Percentiles rank a stretch among this genome's conserved stretches.
Evolutionary conservation across 306 rosid genomes (phyloP).

Genomic region (Clitoria ternatea): DNA sequence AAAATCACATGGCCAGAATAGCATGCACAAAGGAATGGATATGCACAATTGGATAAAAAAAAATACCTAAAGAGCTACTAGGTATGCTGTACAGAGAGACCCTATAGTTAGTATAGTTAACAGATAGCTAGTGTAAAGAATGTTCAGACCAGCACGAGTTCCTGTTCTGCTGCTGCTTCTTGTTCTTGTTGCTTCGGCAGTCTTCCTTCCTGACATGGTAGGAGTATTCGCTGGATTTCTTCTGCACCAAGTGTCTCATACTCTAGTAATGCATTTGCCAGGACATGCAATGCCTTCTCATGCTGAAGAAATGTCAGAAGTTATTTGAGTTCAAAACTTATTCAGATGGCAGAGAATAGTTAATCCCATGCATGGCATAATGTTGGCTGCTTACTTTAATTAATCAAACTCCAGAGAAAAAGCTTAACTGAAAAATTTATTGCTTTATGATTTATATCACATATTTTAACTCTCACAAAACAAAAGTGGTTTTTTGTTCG

Average conservation of each 20-base stretch:
- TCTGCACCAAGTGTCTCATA: constrained; percentile 73
- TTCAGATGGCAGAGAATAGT: neutral
- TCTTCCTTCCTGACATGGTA: constrained; percentile 50
- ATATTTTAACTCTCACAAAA: neutral
- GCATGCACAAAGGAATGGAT: constrained; percentile 13
- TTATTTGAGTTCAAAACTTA: neutral
- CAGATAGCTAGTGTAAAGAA: neutral
- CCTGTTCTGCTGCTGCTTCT: constrained; percentile 47
- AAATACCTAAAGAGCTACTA: constrained; percentile 32
- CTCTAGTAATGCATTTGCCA: constrained; percentile 69
- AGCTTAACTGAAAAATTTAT: neutral
- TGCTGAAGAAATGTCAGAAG: constrained; percentile 14
- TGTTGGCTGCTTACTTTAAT: neutral
- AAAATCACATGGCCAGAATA: constrained; percentile 18
- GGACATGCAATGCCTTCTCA: constrained; percentile 79
- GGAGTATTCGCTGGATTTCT: constrained; percentile 61
- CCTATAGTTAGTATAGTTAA: constrained; percentile 24
- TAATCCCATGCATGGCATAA: neutral
- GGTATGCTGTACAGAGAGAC: constrained; percentile 51
- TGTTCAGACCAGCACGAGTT: constrained; percentile 51
- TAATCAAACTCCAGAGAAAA: neutral
- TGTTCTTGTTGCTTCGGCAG: constrained; percentile 55
- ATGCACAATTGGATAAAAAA: constrained; percentile 9
- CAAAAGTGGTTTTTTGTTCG: neutral
- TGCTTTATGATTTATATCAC: neutral